Evolutionary conservation across 768 basidiomycete species (phyloP).

Genomic region (Kwoniella newhampshirensis): DNA sequence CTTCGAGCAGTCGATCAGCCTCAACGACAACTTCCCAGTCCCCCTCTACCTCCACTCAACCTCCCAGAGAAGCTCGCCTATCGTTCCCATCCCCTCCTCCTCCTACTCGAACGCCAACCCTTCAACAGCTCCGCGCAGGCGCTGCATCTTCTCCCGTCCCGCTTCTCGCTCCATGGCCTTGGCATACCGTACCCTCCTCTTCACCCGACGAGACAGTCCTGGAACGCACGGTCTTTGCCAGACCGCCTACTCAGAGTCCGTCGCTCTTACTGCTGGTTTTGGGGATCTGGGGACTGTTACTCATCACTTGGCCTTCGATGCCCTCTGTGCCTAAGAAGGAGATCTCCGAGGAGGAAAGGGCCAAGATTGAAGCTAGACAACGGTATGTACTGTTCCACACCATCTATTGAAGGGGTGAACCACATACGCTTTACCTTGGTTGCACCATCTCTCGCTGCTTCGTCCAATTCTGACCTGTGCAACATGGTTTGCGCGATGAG

Average conservation of each 20-base stretch:
- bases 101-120: not conserved
- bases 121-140: no score
- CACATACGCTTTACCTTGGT: no score
- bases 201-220: constrained; percentile 2
- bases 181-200: constrained; percentile 10
- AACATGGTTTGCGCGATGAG: no score
- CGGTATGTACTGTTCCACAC: constrained; percentile 6
- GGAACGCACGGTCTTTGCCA: constrained; percentile 14
- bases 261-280: constrained; percentile 12
- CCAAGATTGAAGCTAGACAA: constrained; percentile 3
- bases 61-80: not conserved
- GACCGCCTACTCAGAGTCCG: constrained; percentile 14
- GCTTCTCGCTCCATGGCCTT: constrained; percentile 18
- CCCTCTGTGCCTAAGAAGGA: constrained; percentile 10
- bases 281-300: constrained; percentile 17
- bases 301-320: constrained; percentile 7
- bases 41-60: not conserved
- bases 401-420: no score
- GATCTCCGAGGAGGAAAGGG: constrained; percentile 11
- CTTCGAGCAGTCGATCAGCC: no score
- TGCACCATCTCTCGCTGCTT: no score
- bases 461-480: not conserved
- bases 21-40: no score
- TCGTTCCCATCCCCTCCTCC: not conserved
- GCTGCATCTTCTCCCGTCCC: not conserved